Base-by-base conservation (phyloP, 2,329 filamentous ascomycete genomes). In the Zymoseptoria brevis region DNA sequence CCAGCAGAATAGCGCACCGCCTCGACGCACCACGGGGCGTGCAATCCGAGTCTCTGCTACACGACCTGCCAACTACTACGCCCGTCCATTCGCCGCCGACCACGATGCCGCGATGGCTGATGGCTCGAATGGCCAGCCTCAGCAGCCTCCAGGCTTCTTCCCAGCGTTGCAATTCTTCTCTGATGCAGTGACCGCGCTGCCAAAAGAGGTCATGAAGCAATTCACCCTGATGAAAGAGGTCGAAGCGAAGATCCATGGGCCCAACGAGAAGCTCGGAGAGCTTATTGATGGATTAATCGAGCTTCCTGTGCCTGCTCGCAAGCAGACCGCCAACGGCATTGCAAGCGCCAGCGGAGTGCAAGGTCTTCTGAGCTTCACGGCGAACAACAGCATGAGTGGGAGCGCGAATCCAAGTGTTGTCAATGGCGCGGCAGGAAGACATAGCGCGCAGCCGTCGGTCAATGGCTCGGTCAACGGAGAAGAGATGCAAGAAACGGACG, bases 141-240 rank as follows among this genome's bases (percentile, higher is more conserved):
- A 58, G n/a, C 62, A 66, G 41, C 69, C 74, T 50, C 74, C 75
- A 24, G 79, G 79, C 68, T 85, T 88, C 74, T 87, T 83, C 67
- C 85, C 86, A 60, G 85, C 83, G 22, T 81, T 88, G 63, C 83
- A 83, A 49, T 85, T 86, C 72, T 97, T 99, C 73, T 89, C 93
- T 63, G 92, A 97, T 74, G 87, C 91, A 63, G 90, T 97, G 71
- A 87, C 90, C 55, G 92, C 93, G 48, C 83, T 99, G 24, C 94
- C 94, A 4, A 92, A 92, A 74, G 94, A 99, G 77, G 89, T 96
- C 55, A 90, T 96, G 67, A 87, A 91, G 71, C 93, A 99, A 75
- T 96, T 96, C 68, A 96, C 93, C 35, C 83, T 97, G 58, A 81
- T 99, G 67, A 96, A 96, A 74, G 94, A 99, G 77, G 94, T 97